phyloP scores from a whole-genome alignment of 768 basidiomycete species.

The Cyclocybe aegerita region DNA sequence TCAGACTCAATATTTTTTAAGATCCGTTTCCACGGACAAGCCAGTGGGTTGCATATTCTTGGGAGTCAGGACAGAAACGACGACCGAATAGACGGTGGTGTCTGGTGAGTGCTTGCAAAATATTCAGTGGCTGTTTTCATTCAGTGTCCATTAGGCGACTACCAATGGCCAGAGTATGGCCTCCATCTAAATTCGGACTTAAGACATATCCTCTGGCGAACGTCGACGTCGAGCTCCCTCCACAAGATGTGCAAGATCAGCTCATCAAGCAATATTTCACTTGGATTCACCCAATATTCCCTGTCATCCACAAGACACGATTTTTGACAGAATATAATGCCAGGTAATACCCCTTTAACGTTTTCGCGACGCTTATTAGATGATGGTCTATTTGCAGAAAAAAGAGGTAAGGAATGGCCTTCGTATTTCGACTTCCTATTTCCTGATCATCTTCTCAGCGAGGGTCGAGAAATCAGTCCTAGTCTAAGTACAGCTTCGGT shows the following conservation, averaged over 20 bases:
- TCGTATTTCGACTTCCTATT: background rate
- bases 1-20: conserved; percentile 25
- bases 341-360: conserved; percentile 32
- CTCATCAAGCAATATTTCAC: conserved; percentile 78
- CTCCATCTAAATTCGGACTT: conserved; percentile 46
- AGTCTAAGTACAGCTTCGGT: conserved; percentile 24
- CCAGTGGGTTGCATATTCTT: conserved; percentile 76
- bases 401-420: conserved; percentile 9
- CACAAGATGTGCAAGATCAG: conserved; percentile 59
- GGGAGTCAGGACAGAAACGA: conserved; percentile 65
- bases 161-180: conserved; percentile 78
- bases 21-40: conserved; percentile 83
- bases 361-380: background rate
- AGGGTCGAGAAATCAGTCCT: conserved; percentile 22
- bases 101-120: conserved; percentile 47
- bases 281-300: conserved; percentile 82
- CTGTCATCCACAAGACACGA: conserved; percentile 70
- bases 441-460: conserved; percentile 11
- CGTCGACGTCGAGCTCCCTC: conserved; percentile 55
- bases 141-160: conserved; percentile 46
- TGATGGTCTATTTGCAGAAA: conserved; percentile 12
- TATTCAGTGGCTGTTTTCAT: conserved; percentile 11
- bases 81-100: conserved; percentile 64
- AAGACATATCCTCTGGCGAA: conserved; percentile 40
- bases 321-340: conserved; percentile 66